Evolutionary conservation across 495 filamentous ascomycete genomes (phyloP).

Genomic region (Aspergillus steynii): DNA sequence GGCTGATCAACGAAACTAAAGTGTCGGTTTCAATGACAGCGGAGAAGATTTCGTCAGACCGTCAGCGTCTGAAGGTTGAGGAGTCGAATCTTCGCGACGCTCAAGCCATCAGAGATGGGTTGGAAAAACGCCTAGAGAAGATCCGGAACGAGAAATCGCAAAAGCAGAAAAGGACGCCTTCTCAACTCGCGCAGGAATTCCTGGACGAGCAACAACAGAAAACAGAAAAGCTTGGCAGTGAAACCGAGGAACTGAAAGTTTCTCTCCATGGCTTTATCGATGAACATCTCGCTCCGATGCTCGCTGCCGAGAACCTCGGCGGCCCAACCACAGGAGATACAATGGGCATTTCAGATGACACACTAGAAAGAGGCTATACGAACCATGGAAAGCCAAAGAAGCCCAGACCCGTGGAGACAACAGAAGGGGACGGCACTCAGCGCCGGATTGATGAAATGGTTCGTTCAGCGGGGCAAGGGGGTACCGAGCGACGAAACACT

Average conservation of each 20-base stretch:
- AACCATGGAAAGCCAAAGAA: slow-evolving; percentile 70
- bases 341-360: slow-evolving; percentile 60
- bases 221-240: slow-evolving; percentile 53
- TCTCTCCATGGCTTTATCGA: slow-evolving; percentile 73
- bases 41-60: slow-evolving; percentile 51
- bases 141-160: slow-evolving; percentile 54
- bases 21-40: slow-evolving; percentile 56
- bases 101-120: slow-evolving; percentile 47
- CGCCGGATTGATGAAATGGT: slow-evolving; percentile 75
- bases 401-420: slow-evolving; percentile 43
- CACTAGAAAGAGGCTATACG: slow-evolving; percentile 69
- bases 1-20: slow-evolving; percentile 63
- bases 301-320: slow-evolving; percentile 83
- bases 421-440: slow-evolving; percentile 51
- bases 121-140: slow-evolving; percentile 59
- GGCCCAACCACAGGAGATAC: slow-evolving; percentile 81
- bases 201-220: slow-evolving; percentile 58
- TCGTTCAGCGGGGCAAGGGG: slow-evolving; percentile 29
- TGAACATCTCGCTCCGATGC: slow-evolving; percentile 70
- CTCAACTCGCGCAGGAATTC: slow-evolving; percentile 60
- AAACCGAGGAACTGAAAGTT: slow-evolving; percentile 57
- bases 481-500: slow-evolving; percentile 25
- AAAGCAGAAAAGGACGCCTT: slow-evolving; percentile 55
- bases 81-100: slow-evolving; percentile 62
- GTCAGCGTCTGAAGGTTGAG: slow-evolving; percentile 58